Percentiles rank a stretch among this genome's conserved stretches.
Evolutionary conservation across 257 asterid species (phyloP).

Genomic region (Przewalskia tangutica): DNA sequence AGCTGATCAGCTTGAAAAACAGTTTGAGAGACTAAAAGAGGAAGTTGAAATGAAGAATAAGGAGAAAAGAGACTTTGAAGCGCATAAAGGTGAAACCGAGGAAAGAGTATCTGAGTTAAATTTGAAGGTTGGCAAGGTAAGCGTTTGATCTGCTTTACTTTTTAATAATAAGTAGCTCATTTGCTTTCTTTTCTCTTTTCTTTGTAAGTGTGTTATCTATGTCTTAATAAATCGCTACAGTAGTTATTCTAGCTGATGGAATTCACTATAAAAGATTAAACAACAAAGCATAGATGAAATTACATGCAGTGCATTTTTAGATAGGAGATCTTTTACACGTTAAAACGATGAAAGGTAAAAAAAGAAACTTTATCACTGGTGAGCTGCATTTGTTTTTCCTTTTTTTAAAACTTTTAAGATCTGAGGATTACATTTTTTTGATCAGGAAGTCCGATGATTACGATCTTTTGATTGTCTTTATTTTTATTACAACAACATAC

Average conservation of each 20-base stretch:
- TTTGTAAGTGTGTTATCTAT: not conserved
- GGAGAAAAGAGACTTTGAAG: slow-evolving; percentile 47
- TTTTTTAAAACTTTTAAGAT: not conserved
- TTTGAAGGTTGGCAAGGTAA: slow-evolving; percentile 48
- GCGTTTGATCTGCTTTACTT: slow-evolving; percentile 5
- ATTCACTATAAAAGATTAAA: not conserved
- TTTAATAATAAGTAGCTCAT: not conserved
- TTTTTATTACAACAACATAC: too few relatives aligned
- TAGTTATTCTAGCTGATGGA: not conserved
- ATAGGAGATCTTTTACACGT: not conserved
- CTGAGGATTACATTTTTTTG: not conserved
- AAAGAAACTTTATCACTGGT: not conserved
- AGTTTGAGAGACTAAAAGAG: slow-evolving; percentile 48
- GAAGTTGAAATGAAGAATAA: slow-evolving; percentile 37
- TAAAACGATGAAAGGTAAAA: not conserved
- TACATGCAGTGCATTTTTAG: not conserved
- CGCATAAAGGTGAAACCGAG: slow-evolving; percentile 47
- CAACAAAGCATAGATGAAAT: not conserved
- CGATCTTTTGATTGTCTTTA: not conserved
- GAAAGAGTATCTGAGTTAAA: slow-evolving; percentile 41
- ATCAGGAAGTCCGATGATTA: not conserved
- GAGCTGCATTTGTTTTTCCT: not conserved
- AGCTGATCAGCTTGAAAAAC: slow-evolving; percentile 60
- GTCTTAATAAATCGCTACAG: not conserved
- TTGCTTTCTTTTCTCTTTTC: not conserved